Evolutionary conservation across 108 stramenopile genomes (phyloP), one percentile per base, ranked within the genome.

Genomic region (Skeletonema potamos): DNA sequence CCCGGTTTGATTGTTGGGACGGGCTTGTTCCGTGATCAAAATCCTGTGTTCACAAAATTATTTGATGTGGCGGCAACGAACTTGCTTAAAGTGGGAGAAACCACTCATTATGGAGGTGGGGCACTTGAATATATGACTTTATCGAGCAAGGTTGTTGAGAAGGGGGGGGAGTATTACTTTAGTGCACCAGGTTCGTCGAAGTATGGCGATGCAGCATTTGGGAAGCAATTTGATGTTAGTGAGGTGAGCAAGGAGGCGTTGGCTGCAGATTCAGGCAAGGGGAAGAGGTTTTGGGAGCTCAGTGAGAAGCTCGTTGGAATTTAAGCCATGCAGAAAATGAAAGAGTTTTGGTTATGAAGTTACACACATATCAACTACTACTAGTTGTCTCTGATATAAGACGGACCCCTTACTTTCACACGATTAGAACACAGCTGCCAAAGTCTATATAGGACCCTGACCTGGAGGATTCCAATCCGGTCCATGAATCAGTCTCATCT

Each of bases 21-120:
- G 2, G 91, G 91, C 0, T 76, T 96, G 10, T 96, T 96, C 69
- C 85, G 95, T n/a, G 87, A 95, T 76, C 94, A 95, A 61, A 89
- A 87, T 83, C 89, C 89, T 22, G 27, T 91, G 15, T 92, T 94
- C 67, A 80, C 89, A 3, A 89, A 88, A 57, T 68, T 88, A 20
- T 92, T 88, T 71, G 88, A 92, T 56, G 36, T 92, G 59, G 86
- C 76, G 0, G 91, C 88, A 39, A 87, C 91, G 7, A 83, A 89
- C 28, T 41, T 89, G 17, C 54, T 88, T 17, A 86, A 88, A 44
- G 88, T 92, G 0, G 88, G 84, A 11, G 91, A 89, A 69, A 87
- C 77, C 0, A 76, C 84, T 6, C 68, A 79, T 26, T 89, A 83
- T 76, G 94, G 94, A 22, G 94, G 94, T 18, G 89, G 86, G n/a